A percentile compares a stretch with the other conserved stretches of the same genome.
Evolutionary conservation across 1,284 basidiomycete species (phyloP).

Genomic region (Flammula alnicola): DNA sequence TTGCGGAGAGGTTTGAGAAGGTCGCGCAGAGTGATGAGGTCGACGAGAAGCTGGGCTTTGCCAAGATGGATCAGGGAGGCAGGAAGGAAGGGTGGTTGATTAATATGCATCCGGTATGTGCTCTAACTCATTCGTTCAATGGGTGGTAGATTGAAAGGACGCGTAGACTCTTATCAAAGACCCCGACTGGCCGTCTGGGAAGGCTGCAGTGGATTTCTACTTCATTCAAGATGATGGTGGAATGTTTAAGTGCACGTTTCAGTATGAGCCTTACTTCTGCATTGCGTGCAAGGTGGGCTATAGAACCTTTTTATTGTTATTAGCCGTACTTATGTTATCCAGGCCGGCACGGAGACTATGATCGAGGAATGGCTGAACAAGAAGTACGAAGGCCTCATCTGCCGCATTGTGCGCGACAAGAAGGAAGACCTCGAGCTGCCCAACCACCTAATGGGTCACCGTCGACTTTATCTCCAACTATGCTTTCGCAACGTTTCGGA

Average conservation of each 20-base stretch:
- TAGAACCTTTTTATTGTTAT: not conserved
- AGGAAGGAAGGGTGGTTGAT: conserved; percentile 91
- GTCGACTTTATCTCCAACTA: conserved; percentile 87
- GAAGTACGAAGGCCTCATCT: conserved; percentile 88
- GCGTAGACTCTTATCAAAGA: conserved; percentile 84
- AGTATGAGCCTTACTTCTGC: conserved; percentile 95
- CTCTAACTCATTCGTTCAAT: conserved; percentile 5
- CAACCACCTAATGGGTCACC: conserved; percentile 95
- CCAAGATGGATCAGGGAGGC: conserved; percentile 74
- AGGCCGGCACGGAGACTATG: conserved; percentile 87
- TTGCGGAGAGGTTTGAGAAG: conserved; percentile 84
- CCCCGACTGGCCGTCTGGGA: conserved; percentile 78
- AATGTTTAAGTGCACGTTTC: conserved; percentile 94
- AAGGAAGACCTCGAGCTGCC: conserved; percentile 97
- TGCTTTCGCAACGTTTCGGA: conserved; percentile 94
- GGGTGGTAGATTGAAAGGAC: conserved; percentile 1
- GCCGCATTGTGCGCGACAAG: conserved; percentile 77
- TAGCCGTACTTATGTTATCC: conserved; percentile 10
- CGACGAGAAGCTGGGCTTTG: conserved; percentile 93
- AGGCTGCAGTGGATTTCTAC: conserved; percentile 94
- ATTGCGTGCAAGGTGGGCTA: conserved; percentile 84
- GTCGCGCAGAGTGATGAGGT: conserved; percentile 81
- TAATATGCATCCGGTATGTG: conserved; percentile 95
- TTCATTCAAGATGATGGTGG: conserved; percentile 97
- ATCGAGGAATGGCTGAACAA: conserved; percentile 98